Evolutionary conservation across 495 filamentous ascomycete species (phyloP), one percentile per base, ranked within the genome.

Genomic region (Xylaria sp.): DNA sequence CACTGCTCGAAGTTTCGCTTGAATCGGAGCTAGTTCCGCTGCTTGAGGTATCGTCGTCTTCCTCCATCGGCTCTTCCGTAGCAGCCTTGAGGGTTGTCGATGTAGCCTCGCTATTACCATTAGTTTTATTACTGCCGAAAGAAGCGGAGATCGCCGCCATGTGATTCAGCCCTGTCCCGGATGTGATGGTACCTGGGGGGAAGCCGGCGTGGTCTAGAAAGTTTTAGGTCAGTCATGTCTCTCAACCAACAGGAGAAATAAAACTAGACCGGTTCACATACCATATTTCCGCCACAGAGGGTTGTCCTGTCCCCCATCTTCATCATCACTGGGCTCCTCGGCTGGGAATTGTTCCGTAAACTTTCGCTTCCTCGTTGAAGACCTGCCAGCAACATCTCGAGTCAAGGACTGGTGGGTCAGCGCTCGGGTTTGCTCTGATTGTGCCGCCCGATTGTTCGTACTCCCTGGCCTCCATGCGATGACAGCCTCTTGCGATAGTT

Each of bases 121-220:
- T 74, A 2, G 50, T 68, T 63, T 78, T 82, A 24, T 33, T 73
- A 48, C 69, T 75, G 33, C 58, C 58, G 55, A 72, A 72, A 15
- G 75, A 74, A n/a, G 62, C 33, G 5, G 75, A 79, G 31, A 79
- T 73, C 21, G 75, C 75, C 15, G 74, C 83, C 78, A 83, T 83
- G 41, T 81, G 76, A 14, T 62, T 68, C 19, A 82, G 68, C 21
- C 83, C 82, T 11, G 79, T 82, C 1, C 83, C 82, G 17, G 79
- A 82, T 19, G 81, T 70, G 48, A 87, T 84, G 8, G 85, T 86
- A 14, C 86, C 86, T 11, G 81, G 74, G 8, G 86, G 86, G 43
- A 87, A 82, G 0, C 86, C 86, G 57, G 84, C 79, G 19, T 81
- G 74, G 68, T 88, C 86, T 71, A 40, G 46, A 40, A 26, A 66